Base-by-base conservation (phyloP, 139 green algal species). In the Chara braunii region DNA sequence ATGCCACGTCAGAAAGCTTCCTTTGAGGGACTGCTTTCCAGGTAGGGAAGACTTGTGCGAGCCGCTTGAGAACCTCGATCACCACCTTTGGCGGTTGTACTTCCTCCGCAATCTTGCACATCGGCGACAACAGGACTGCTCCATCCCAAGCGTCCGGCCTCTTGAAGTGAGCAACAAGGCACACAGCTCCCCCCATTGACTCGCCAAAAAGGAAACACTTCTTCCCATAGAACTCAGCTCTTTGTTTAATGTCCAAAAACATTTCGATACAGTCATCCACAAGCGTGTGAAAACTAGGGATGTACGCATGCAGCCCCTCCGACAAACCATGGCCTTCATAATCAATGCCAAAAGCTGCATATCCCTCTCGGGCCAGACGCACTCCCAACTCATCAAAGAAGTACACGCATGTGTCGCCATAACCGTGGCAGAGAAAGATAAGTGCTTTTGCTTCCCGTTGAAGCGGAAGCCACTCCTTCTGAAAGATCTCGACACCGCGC, bases 391-490 rank as follows among this genome's bases (percentile, higher is more conserved):
- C 40, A n/a, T 18, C 40, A 48, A 68, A 72, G 32, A 71, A n/a
- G 48, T 51, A 72, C 2, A 14, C 28, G 32, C 63, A 72, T 9
- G 63, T 72, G 55, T 68, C 63, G 24, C 63, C 56, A 18, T 72
- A 72, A 11, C 63, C 63, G n/a, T 72, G 63, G 26, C 63, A 72
- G 63, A 68, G 66, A 32, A 72, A 72, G 24, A 72, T 33, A 8
- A 72, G 22, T 3, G n/a, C 63, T 8, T 35, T 68, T n/a, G n/a
- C n/a, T n/a, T n/a, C n/a, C n/a, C n/a, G n/a, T n/a, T n/a, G n/a
- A 3, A 45, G 8, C 36, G 63, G 63, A 4, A 68, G 14, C 63
- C 63, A 72, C 22, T 42, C 30, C 42, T 72, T 72, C 1, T 34
- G 54, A 23, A 72, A 72, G 14, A 62, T n/a, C 34, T 61, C 42